phyloP scores from a whole-genome alignment of 441 rosid species.

The Dalechampia spathulata region DNA sequence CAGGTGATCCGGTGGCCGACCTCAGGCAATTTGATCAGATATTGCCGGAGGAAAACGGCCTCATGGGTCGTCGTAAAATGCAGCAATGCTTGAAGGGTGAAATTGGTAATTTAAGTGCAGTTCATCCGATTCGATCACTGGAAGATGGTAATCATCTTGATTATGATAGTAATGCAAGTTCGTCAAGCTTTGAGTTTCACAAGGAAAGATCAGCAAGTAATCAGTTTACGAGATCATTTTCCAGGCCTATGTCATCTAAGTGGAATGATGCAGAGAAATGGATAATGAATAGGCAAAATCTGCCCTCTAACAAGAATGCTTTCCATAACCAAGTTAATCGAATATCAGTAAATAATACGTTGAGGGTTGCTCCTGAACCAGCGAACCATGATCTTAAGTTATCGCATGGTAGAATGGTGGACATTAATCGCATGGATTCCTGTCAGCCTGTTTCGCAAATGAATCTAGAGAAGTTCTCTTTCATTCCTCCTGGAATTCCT shows the following conservation, averaged over 20 bases:
- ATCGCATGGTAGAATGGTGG: constrained; percentile 26
- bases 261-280: constrained; percentile 99
- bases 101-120: constrained; percentile 37
- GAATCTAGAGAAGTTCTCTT: constrained; percentile 51
- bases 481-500: constrained; percentile 38
- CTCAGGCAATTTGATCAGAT: constrained; percentile 21
- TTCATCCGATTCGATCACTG: constrained; percentile 45
- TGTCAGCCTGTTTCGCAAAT: constrained; percentile 42
- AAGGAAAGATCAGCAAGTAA: constrained; percentile 55
- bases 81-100: constrained; percentile 48
- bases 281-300: constrained; percentile 71
- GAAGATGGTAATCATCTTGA: constrained; percentile 92
- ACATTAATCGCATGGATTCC: constrained; percentile 43
- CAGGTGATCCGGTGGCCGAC: constrained; percentile 26
- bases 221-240: constrained; percentile 41
- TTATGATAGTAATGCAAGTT: constrained; percentile 90
- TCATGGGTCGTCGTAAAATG: constrained; percentile 29
- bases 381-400: constrained; percentile 40
- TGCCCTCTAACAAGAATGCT: constrained; percentile 48
- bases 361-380: constrained; percentile 59
- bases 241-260: constrained; percentile 75
- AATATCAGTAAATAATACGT: constrained; percentile 29
- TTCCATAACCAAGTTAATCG: constrained; percentile 49
- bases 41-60: constrained; percentile 22
- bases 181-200: constrained; percentile 95